phyloP scores from a whole-genome alignment of 1,284 basidiomycete genomes.

The Cryptococcus sp. region DNA sequence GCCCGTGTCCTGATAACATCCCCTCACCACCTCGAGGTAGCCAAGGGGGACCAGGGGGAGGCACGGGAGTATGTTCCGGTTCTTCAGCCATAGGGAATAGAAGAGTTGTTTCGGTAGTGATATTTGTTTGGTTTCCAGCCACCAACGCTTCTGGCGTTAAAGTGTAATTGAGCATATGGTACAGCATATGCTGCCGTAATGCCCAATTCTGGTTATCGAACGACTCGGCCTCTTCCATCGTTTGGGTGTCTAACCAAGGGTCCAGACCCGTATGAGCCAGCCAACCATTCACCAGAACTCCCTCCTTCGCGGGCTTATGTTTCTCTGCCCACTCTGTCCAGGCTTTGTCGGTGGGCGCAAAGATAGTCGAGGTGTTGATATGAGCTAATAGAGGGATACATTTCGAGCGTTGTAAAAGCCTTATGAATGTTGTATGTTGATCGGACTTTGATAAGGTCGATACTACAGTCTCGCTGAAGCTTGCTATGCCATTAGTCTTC shows the following conservation, averaged over 20 bases:
- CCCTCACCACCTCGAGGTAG: slow-evolving; percentile 68
- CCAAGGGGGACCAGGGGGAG: slow-evolving; percentile 77
- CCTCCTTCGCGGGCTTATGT: slow-evolving; percentile 26
- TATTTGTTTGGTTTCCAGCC: slow-evolving; percentile 11
- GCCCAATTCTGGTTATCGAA: slow-evolving; percentile 67
- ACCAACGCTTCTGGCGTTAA: slow-evolving; percentile 47
- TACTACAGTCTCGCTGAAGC: slow-evolving; percentile 53
- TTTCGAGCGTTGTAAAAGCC: slow-evolving; percentile 75
- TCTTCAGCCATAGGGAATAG: slow-evolving; percentile 60
- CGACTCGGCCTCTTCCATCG: slow-evolving; percentile 1
- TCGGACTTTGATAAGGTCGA: slow-evolving; percentile 70
- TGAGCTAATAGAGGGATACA: slow-evolving; percentile 88
- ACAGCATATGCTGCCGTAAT: slow-evolving; percentile 86
- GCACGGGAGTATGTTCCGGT: slow-evolving; percentile 57
- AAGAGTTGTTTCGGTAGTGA: slow-evolving; percentile 56
- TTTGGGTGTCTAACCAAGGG: not conserved
- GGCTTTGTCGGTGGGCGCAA: slow-evolving; percentile 93
- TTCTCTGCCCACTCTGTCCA: slow-evolving; percentile 52
- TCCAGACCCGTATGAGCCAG: slow-evolving; percentile 4
- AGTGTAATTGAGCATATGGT: slow-evolving; percentile 88
- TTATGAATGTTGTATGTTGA: slow-evolving; percentile 74
- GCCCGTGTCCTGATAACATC: slow-evolving; percentile 73
- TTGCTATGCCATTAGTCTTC: no score
- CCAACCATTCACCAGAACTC: slow-evolving; percentile 6
- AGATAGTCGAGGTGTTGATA: slow-evolving; percentile 76